phyloP scores from a whole-genome alignment of 768 basidiomycete genomes.

The Favolaschia claudopus region DNA sequence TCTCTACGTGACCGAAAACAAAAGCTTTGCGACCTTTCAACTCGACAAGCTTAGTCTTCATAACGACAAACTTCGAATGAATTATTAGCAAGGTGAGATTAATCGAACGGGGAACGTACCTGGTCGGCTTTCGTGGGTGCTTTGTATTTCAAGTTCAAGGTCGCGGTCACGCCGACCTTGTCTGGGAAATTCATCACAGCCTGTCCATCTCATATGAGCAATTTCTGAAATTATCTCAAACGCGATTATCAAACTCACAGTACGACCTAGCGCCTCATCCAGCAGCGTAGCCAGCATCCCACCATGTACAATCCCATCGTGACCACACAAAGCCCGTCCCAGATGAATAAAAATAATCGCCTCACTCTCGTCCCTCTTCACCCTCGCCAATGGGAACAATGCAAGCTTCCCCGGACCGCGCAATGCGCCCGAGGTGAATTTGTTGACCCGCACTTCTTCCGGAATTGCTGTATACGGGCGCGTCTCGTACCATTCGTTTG shows the following conservation, averaged over 20 bases:
- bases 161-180: constrained; percentile 93
- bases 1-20: constrained; percentile 79
- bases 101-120: constrained; percentile 44
- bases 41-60: constrained; percentile 72
- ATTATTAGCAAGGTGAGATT: not conserved
- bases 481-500: constrained; percentile 75
- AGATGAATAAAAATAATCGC: constrained; percentile 78
- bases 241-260: constrained; percentile 72
- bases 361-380: constrained; percentile 78
- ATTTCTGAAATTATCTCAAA: constrained; percentile 7
- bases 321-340: constrained; percentile 87
- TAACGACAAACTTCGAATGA: constrained; percentile 75
- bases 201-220: constrained; percentile 46
- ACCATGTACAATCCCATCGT: constrained; percentile 95
- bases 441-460: constrained; percentile 80
- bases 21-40: constrained; percentile 79
- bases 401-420: constrained; percentile 89
- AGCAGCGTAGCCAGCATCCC: constrained; percentile 89
- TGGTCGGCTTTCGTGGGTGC: constrained; percentile 92
- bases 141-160: constrained; percentile 79
- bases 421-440: constrained; percentile 85
- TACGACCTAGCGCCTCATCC: constrained; percentile 85
- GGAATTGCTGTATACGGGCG: constrained; percentile 78
- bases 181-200: constrained; percentile 87
- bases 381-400: constrained; percentile 77